Percentiles rank a stretch among this genome's conserved stretches.
These are phyloP conservation scores for Infundibulicybe gibba DNA, from an alignment of 768 basidiomycete species.

Conservation along the genomic window DNA sequence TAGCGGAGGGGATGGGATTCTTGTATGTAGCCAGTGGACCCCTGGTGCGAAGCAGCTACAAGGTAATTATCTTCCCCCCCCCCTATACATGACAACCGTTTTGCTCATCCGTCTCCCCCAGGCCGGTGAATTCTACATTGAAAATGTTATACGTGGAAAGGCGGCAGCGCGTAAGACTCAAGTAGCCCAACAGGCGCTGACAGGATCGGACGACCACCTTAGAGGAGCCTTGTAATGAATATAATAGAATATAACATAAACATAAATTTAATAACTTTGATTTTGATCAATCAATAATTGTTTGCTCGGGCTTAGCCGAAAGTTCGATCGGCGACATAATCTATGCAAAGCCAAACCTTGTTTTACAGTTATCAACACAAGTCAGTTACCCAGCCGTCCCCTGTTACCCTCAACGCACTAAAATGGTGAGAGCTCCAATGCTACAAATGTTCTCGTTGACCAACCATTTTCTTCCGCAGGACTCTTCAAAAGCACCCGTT, in stretches of 20 bases:
- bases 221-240: too few relatives aligned
- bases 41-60: conserved; percentile 93
- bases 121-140: conserved; percentile 97
- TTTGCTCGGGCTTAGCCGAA: conserved; percentile 1
- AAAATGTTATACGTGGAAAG: conserved; percentile 78
- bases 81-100: neutral
- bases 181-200: too few relatives aligned
- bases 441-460: conserved; percentile 2
- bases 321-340: conserved; percentile 12
- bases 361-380: conserved; percentile 14
- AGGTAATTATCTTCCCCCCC: conserved; percentile 48
- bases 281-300: neutral
- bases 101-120: conserved; percentile 24
- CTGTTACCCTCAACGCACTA: conserved; percentile 4
- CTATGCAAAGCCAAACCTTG: conserved; percentile 12
- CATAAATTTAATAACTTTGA: neutral
- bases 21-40: conserved; percentile 97
- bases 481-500: conserved; percentile 87
- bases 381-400: conserved; percentile 6
- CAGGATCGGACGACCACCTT: too few relatives aligned
- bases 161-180: too few relatives aligned
- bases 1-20: conserved; percentile 94
- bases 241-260: too few relatives aligned
- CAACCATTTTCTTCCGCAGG: conserved; percentile 35
- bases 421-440: conserved; percentile 27